Evolutionary conservation across 1,284 basidiomycete genomes (phyloP).

Genomic region (Gomphus sp.): DNA sequence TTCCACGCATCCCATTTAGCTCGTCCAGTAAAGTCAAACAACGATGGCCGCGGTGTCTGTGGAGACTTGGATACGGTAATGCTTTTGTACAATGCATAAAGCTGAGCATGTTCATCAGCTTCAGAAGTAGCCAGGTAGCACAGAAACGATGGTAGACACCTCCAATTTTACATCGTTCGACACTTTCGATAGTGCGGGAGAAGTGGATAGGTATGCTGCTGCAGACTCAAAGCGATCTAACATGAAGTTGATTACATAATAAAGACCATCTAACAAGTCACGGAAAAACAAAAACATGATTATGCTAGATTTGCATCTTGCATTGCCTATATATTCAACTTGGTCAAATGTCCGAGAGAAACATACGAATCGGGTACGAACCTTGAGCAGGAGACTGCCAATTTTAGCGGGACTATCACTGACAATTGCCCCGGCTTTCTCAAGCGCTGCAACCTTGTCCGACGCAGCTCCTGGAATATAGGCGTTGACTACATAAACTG

Average conservation of each 20-base stretch:
- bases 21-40: slow-evolving; percentile 72
- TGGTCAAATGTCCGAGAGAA: slow-evolving; percentile 5
- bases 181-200: slow-evolving; percentile 35
- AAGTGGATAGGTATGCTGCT: slow-evolving; percentile 52
- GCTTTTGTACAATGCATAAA: slow-evolving; percentile 83
- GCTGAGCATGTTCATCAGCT: slow-evolving; percentile 38
- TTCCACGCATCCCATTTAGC: slow-evolving; percentile 89
- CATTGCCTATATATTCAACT: slow-evolving; percentile 53
- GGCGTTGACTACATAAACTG: neutral
- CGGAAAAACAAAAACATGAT: slow-evolving; percentile 17
- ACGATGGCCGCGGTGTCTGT: slow-evolving; percentile 54
- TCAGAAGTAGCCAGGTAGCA: slow-evolving; percentile 10
- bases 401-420: slow-evolving; percentile 97
- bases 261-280: slow-evolving; percentile 10
- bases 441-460: slow-evolving; percentile 94
- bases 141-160: slow-evolving; percentile 35
- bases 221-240: slow-evolving; percentile 43
- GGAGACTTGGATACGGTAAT: slow-evolving; percentile 53
- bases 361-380: slow-evolving; percentile 23
- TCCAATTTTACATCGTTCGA: slow-evolving; percentile 61
- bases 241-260: slow-evolving; percentile 10
- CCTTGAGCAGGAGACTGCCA: slow-evolving; percentile 80
- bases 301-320: slow-evolving; percentile 75
- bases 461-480: slow-evolving; percentile 64
- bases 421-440: slow-evolving; percentile 88